These are phyloP conservation scores for Jacaranda mimosifolia DNA, from an alignment of 257 asterid genomes.

Conservation along the genomic window DNA sequence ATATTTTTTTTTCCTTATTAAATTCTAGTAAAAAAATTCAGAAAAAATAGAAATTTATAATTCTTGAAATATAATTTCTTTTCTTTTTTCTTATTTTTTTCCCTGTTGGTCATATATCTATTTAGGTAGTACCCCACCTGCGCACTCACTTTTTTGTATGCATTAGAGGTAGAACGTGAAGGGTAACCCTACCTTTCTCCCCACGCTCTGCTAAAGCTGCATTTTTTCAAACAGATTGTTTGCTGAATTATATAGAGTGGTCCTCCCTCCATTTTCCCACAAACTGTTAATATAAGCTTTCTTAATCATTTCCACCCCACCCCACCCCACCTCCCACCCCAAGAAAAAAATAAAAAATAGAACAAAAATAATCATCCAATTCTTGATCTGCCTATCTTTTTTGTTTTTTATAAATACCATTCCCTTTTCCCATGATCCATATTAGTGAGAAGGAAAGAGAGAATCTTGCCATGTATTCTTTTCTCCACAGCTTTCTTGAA, in stretches of 20 bases:
- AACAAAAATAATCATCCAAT: not conserved
- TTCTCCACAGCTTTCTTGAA: constrained; percentile 79
- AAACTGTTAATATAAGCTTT: not conserved
- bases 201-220: constrained; percentile 72
- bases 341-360: not conserved
- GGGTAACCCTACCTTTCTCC: constrained; percentile 60
- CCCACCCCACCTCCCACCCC: not conserved
- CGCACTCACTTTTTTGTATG: constrained; percentile 57
- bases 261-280: constrained; percentile 41
- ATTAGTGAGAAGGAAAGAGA: not conserved
- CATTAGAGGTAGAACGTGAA: constrained; percentile 55
- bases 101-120: not conserved
- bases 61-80: not conserved
- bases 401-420: constrained; percentile 43
- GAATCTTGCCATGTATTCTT: constrained; percentile 43
- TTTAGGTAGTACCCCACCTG: constrained; percentile 44
- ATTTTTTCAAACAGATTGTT: constrained; percentile 46
- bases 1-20: constrained; percentile 5
- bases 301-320: not conserved
- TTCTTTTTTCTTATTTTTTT: too few relatives aligned
- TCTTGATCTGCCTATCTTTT: constrained; percentile 27
- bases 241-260: constrained; percentile 64
- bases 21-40: not conserved
- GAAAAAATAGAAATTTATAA: not conserved
- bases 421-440: constrained; percentile 30